Base-by-base conservation (phyloP, 768 basidiomycete species). In the Mycena floridula region DNA sequence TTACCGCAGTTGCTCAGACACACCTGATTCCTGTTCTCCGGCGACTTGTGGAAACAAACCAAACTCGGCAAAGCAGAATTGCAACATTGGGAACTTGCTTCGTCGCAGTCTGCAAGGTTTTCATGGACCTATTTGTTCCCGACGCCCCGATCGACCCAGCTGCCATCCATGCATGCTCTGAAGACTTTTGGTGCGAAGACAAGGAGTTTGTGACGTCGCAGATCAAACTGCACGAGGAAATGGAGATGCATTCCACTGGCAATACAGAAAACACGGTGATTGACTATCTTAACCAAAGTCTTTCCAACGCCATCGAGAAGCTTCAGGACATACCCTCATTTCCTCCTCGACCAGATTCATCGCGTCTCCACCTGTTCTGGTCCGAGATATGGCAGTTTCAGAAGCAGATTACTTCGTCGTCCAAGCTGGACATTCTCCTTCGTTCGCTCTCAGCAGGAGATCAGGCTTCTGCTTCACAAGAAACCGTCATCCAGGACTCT, bases 111-210 rank as follows among this genome's bases (percentile, higher is more conserved):
- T 73, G 77, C 37, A 70, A 69, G 15, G 51, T 82, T 43, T 61
- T 93, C 21, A 58, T 91, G 20, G 69, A 82, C 3, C 73, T 94
- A 16, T 84, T 85, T 56, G 70, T 98, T 28, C 92, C 96, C 0
- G 76, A 90, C 59, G 66, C 78, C 2, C 91, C 94, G 2, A 64
- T 97, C 40, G 96, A 99, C 59, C 96, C 96, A 22, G 81, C 83
- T 6, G 81, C 80, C 20, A 73, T 82, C 25, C 71, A 80, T 43
- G 71, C 67, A 41, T 74, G 67, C 39, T 64, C 67, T 0, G 54
- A 56, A 2, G 59, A 66, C 24, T 77, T 81, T 23, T 69, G 73
- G 57, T 54, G 58, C 23, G 55, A 68, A 40, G 69, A 79, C 43
- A 52, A 65, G 25, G 50, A 57, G 2, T 53, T 66, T 21, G 51